Evolutionary conservation across 2,329 filamentous ascomycete species (phyloP), one percentile per base, ranked within the genome.

Genomic region (Raffaelea albimanens): DNA sequence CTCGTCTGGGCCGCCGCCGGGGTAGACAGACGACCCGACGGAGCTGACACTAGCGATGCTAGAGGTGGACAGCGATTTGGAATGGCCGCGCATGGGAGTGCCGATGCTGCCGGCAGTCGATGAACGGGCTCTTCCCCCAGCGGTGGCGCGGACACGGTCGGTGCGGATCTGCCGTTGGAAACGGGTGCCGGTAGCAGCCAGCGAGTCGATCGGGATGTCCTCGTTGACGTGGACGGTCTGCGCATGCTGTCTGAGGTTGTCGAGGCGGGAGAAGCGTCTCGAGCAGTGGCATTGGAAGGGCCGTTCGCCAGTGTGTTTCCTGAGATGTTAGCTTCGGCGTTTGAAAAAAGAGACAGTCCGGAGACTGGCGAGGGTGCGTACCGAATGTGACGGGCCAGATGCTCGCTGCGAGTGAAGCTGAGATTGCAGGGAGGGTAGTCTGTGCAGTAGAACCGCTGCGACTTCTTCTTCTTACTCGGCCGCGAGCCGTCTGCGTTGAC

Each of bases 151-250:
- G 31, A 91, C 85, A 50, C 88, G 75, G 55, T 96, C 90, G 0
- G 87, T 94, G 46, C 91, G 79, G 50, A 95, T 88, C 64, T 96
- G 90, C 52, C 91, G 78, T 59, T 96, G 91, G 58, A 95, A 96
- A 36, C 91, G 77, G 9, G 90, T 95, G 21, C 90, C 89, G 2
- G 87, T 93, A 4, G 91, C 93, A 16, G 93, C 93, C 19, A 97
- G 76, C 1, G 93, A 97, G 63, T 96, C 89, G 38, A 83, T 82
- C 3, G 93, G 93, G 31, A 98, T 98, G 49, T 96, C 89, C 63
- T 97, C 93, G 63, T 97, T 96, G 49, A 95, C 86, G 63, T 98
- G 93, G 1, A 98, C 93, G 0, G 93, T 97, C 64, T 96, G 90
- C 40, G 93, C 93, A 72, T 98, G 93, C 62, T 98, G 93, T 50